phyloP scores from a whole-genome alignment of 2,329 filamentous ascomycete species.

The Chaetomium globosum region DNA sequence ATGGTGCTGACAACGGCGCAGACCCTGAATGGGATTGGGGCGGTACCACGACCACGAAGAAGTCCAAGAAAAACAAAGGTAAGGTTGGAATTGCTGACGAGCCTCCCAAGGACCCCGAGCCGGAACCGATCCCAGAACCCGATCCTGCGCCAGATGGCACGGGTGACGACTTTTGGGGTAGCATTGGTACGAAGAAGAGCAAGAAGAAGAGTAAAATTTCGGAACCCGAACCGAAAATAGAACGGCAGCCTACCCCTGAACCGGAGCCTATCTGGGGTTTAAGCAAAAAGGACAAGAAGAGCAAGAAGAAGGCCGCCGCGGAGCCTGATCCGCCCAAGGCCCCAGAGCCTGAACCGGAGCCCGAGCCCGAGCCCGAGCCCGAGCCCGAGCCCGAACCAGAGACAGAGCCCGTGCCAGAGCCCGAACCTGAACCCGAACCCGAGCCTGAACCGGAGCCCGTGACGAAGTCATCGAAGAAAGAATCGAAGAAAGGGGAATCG shows the following conservation, averaged over 20 bases:
- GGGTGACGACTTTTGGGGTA: constrained; percentile 39
- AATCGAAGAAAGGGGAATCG: too few relatives aligned
- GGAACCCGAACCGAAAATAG: constrained; percentile 7
- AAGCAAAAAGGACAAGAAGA: constrained; percentile 28
- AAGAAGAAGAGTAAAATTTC: constrained; percentile 28
- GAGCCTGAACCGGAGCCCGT: constrained; percentile 39
- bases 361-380: constrained; percentile 32
- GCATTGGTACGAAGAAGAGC: neutral
- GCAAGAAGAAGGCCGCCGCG: constrained; percentile 30
- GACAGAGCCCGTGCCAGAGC: constrained; percentile 40
- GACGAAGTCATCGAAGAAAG: too few relatives aligned
- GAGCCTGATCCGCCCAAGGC: constrained; percentile 13
- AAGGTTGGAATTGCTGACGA: constrained; percentile 26
- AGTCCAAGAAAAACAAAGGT: constrained; percentile 39
- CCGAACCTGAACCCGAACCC: constrained; percentile 41
- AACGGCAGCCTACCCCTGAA: constrained; percentile 14
- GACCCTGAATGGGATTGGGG: constrained; percentile 17
- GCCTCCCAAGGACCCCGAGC: constrained; percentile 24
- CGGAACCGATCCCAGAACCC: neutral
- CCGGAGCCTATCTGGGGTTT: constrained; percentile 33
- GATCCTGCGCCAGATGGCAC: constrained; percentile 35
- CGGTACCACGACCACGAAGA: constrained; percentile 10
- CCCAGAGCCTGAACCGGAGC: constrained; percentile 13
- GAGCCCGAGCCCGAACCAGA: constrained; percentile 14
- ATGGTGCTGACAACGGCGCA: neutral